Conservation (phyloP, 208 protist species). For the Angomonas deanei region DNA sequence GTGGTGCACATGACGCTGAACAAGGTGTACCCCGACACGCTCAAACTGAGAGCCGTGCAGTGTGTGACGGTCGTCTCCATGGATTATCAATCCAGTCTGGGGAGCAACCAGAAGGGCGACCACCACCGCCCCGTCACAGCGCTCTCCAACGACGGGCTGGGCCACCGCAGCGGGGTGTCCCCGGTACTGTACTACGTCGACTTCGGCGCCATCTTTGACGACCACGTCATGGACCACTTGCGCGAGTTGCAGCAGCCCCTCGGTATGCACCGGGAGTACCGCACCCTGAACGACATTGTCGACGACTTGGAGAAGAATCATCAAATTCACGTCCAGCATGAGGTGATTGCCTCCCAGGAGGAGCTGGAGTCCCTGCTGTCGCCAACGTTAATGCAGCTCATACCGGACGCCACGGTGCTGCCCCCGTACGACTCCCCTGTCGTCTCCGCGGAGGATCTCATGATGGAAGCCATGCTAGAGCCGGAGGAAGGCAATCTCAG, state of each 20-base stretch:
- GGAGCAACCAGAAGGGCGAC: background rate
- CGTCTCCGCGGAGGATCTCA: constrained; percentile 56
- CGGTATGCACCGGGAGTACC: constrained; percentile 55
- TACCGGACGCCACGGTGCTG: constrained; percentile 75
- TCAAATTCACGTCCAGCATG: constrained; percentile 61
- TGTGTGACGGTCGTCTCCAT: constrained; percentile 72
- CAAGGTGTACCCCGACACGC: constrained; percentile 44
- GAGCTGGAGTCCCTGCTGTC: constrained; percentile 77
- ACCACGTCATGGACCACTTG: constrained; percentile 64
- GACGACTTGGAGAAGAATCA: constrained; percentile 51
- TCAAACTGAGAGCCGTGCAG: constrained; percentile 49
- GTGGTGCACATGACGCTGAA: constrained; percentile 64
- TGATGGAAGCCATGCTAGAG: constrained; percentile 54
- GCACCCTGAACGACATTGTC: constrained; percentile 69
- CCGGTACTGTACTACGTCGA: constrained; percentile 76
- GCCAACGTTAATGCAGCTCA: constrained; percentile 73
- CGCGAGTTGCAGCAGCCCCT: constrained; percentile 50
- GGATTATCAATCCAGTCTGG: constrained; percentile 32
- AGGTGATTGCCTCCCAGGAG: constrained; percentile 57
- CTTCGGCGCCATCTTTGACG: constrained; percentile 61
- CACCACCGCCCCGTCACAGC: background rate
- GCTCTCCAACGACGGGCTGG: background rate
- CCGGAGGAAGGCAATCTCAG: constrained; percentile 10
- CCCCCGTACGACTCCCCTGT: constrained; percentile 58
- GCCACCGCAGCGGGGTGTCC: background rate